Conservation (phyloP, 2,329 filamentous ascomycete genomes). For the Fusarium oxysporum region DNA sequence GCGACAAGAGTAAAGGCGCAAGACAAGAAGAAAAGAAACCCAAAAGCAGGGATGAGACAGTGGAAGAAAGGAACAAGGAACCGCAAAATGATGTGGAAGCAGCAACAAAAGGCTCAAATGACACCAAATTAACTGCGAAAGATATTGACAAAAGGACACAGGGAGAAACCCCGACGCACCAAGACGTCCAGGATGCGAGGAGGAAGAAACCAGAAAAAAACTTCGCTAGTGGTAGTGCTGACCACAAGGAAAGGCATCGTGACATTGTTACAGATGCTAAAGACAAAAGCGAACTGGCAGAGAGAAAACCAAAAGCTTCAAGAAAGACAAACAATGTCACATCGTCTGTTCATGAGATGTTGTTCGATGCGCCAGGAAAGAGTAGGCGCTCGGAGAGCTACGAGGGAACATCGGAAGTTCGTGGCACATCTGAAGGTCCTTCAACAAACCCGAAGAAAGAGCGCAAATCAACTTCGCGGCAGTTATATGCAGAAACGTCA, state of each 20-base stretch:
- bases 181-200: background rate
- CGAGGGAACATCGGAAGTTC: background rate
- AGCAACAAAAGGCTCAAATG: background rate
- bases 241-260: slow-evolving; percentile 15
- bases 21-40: slow-evolving; percentile 40
- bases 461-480: slow-evolving; percentile 42
- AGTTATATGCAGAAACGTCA: slow-evolving; percentile 41
- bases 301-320: slow-evolving; percentile 3
- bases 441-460: slow-evolving; percentile 36
- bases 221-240: slow-evolving; percentile 46
- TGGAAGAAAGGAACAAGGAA: background rate
- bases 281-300: background rate
- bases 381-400: slow-evolving; percentile 9
- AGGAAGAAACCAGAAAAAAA: slow-evolving; percentile 25
- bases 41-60: background rate
- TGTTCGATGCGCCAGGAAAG: slow-evolving; percentile 3
- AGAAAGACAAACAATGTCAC: background rate
- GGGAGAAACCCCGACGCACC: slow-evolving; percentile 37
- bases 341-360: background rate
- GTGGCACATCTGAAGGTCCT: slow-evolving; percentile 29
- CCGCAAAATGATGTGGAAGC: background rate
- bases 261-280: slow-evolving; percentile 12
- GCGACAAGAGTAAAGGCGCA: slow-evolving; percentile 52
- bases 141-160: slow-evolving; percentile 41
- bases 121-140: background rate